Evolutionary conservation across 2,329 filamentous ascomycete species (phyloP).

Genomic region (Gremmenia infestans): DNA sequence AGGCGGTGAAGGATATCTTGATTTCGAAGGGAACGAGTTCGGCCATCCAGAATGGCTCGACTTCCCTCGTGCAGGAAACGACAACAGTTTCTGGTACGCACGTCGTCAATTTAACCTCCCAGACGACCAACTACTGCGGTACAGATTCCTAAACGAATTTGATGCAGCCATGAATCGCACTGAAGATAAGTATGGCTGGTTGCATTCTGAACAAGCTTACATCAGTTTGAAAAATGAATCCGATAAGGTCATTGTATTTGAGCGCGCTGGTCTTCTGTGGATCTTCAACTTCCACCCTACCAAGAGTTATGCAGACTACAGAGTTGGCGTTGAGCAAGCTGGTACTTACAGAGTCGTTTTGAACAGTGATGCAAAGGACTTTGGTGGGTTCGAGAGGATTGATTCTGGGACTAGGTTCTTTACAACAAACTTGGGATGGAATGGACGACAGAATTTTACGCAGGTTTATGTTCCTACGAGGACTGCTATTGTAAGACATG

Average conservation of each 20-base stretch:
- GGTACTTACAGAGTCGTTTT: constrained; percentile 87
- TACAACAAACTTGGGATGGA: constrained; percentile 88
- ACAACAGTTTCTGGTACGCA: constrained; percentile 92
- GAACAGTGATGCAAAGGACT: constrained; percentile 70
- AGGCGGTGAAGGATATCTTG: constrained; percentile 94
- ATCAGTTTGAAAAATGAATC: constrained; percentile 88
- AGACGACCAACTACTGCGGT: constrained; percentile 79
- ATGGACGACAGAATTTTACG: constrained; percentile 80
- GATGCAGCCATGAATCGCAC: constrained; percentile 85
- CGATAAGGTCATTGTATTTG: constrained; percentile 95
- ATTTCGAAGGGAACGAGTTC: constrained; percentile 98
- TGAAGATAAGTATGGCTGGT: constrained; percentile 88
- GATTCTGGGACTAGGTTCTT: constrained; percentile 83
- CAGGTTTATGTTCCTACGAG: constrained; percentile 86
- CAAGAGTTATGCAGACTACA: constrained; percentile 84
- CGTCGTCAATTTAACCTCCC: constrained; percentile 89
- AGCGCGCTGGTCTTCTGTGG: constrained; percentile 84
- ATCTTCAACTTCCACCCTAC: constrained; percentile 94
- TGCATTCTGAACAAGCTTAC: constrained; percentile 79
- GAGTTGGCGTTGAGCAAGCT: constrained; percentile 76
- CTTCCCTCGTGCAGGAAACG: constrained; percentile 89
- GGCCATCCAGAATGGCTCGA: constrained; percentile 99
- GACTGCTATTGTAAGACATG: constrained; percentile 67
- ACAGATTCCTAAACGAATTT: constrained; percentile 89
- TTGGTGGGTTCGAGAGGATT: constrained; percentile 76